A percentile compares a stretch with the other conserved stretches of the same genome.
Conservation (phyloP, 2,329 filamentous ascomycete species). For the Colletotrichum phormii region DNA sequence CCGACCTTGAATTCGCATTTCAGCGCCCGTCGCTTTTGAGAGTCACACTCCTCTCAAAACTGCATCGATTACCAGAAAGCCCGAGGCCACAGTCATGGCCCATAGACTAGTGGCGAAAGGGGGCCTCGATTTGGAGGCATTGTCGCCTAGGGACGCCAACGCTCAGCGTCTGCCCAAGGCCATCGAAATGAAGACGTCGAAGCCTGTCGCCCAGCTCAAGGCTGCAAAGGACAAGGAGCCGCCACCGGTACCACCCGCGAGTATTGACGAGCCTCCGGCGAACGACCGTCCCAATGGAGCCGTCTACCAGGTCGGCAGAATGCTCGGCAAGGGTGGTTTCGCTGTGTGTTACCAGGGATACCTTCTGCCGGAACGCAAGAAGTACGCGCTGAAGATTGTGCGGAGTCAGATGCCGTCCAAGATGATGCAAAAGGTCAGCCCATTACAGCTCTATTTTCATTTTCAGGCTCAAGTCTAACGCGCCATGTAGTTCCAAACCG, state of each 20-base stretch:
- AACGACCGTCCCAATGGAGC: slow-evolving; percentile 76
- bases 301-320: slow-evolving; percentile 78
- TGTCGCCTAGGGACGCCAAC: slow-evolving; percentile 74
- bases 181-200: slow-evolving; percentile 58
- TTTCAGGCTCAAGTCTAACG: slow-evolving; percentile 8
- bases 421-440: slow-evolving; percentile 82
- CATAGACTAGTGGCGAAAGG: slow-evolving; percentile 63
- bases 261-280: slow-evolving; percentile 73
- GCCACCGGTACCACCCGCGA: slow-evolving; percentile 71
- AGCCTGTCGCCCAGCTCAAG: slow-evolving; percentile 62
- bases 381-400: slow-evolving; percentile 84
- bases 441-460: no score
- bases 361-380: slow-evolving; percentile 72
- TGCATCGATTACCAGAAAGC: neutral
- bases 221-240: slow-evolving; percentile 74
- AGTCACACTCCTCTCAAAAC: slow-evolving; percentile 7
- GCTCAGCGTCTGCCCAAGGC: slow-evolving; percentile 63
- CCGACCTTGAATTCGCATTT: slow-evolving; percentile 1
- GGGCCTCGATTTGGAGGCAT: slow-evolving; percentile 68
- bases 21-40: neutral
- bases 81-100: slow-evolving; percentile 50
- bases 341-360: slow-evolving; percentile 84
- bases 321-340: slow-evolving; percentile 85
- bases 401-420: slow-evolving; percentile 85
- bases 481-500: slow-evolving; percentile 72